Evolutionary conservation across 352 stramenopile genomes (phyloP).

Genomic region (Phytophthora sansomeana): DNA sequence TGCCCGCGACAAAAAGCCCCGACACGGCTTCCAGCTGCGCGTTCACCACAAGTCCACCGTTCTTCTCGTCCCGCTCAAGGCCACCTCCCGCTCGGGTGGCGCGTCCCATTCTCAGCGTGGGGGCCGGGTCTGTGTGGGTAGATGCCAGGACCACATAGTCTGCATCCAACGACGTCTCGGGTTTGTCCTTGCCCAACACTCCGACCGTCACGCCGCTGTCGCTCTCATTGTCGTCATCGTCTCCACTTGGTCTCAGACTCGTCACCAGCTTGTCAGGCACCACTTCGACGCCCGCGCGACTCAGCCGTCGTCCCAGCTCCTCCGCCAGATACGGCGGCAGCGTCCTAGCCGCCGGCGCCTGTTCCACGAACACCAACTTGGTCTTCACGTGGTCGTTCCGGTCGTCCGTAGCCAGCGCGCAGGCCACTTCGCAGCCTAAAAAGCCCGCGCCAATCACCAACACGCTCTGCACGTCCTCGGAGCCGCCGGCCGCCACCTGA

Average conservation of each 20-base stretch:
- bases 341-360: conserved; percentile 60
- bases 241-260: conserved; percentile 64
- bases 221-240: conserved; percentile 52
- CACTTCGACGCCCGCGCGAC: conserved; percentile 67
- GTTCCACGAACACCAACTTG: conserved; percentile 66
- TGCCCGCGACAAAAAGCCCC: conserved; percentile 91
- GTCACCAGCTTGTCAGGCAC: conserved; percentile 81
- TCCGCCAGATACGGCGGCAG: conserved; percentile 87
- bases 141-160: conserved; percentile 94
- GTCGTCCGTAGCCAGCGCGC: conserved; percentile 70
- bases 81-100: conserved; percentile 50
- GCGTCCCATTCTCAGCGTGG: conserved; percentile 69
- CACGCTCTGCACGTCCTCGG: conserved; percentile 61
- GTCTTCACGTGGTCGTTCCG: conserved; percentile 59
- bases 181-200: conserved; percentile 73
- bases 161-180: conserved; percentile 63
- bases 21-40: conserved; percentile 89
- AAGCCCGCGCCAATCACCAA: conserved; percentile 92
- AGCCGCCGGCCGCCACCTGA: conserved; percentile 48
- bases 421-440: conserved; percentile 89
- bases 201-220: conserved; percentile 55
- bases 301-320: conserved; percentile 69
- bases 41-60: conserved; percentile 93
- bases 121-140: conserved; percentile 86
- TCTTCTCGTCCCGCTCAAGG: conserved; percentile 87